These are phyloP conservation scores for Lichina pygmaea DNA, from an alignment of 495 filamentous ascomycete species.

Conservation along the genomic window DNA sequence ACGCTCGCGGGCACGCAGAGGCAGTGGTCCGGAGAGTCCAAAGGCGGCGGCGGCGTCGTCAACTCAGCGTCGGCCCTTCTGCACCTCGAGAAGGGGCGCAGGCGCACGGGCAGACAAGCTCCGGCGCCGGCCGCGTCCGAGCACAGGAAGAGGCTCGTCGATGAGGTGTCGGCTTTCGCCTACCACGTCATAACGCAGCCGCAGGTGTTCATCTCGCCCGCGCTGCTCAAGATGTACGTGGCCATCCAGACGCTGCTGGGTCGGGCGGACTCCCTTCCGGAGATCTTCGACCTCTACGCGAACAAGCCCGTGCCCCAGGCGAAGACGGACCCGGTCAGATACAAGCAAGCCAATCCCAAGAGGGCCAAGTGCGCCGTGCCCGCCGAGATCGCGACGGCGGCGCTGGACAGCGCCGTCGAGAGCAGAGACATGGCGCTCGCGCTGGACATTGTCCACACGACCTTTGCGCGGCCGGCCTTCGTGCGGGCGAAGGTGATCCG, in stretches of 20 bases:
- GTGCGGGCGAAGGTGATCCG: slow-evolving; percentile 31
- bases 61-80: slow-evolving; percentile 24
- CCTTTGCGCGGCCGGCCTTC: slow-evolving; percentile 49
- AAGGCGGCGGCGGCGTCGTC: slow-evolving; percentile 10
- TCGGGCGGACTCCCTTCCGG: slow-evolving; percentile 44
- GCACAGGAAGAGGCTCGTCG: slow-evolving; percentile 7
- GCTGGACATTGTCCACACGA: slow-evolving; percentile 53
- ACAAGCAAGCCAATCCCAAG: slow-evolving; percentile 34
- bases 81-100: slow-evolving; percentile 12
- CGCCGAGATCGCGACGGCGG: slow-evolving; percentile 30
- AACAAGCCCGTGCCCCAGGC: slow-evolving; percentile 49
- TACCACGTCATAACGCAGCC: slow-evolving; percentile 45
- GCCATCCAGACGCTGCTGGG: slow-evolving; percentile 41
- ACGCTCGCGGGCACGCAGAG: background rate
- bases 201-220: slow-evolving; percentile 53
- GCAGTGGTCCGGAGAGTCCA: background rate
- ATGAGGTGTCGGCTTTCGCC: slow-evolving; percentile 23
- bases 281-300: slow-evolving; percentile 59
- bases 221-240: slow-evolving; percentile 41
- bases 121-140: slow-evolving; percentile 5
- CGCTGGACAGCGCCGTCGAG: slow-evolving; percentile 50
- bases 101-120: slow-evolving; percentile 2
- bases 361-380: slow-evolving; percentile 45
- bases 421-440: slow-evolving; percentile 48
- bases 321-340: slow-evolving; percentile 27